Conservation (phyloP, 1,139 yeast species). For the Pichia sp. region DNA sequence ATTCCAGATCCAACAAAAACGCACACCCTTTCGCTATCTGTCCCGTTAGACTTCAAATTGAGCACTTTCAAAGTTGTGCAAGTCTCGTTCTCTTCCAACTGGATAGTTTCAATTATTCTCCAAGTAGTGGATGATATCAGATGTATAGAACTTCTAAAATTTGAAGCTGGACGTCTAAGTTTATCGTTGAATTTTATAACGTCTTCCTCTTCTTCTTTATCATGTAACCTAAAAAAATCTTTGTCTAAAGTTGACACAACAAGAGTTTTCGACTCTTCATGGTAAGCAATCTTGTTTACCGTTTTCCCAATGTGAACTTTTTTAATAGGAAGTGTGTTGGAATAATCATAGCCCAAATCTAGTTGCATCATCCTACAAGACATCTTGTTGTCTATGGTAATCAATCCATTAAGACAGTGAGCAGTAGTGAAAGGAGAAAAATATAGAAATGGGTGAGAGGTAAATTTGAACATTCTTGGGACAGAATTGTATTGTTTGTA, state of each 20-base stretch:
- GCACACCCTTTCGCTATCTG: conserved; percentile 10
- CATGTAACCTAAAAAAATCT: conserved; percentile 58
- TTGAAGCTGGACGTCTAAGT: conserved; percentile 33
- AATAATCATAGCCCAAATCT: conserved; percentile 39
- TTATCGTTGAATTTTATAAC: conserved; percentile 46
- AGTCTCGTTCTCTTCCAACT: conserved; percentile 60
- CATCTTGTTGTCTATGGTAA: conserved; percentile 64
- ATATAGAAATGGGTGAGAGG: conserved; percentile 56
- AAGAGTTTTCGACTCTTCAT: conserved; percentile 59
- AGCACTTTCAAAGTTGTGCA: conserved; percentile 54
- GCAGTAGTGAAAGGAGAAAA: conserved; percentile 43
- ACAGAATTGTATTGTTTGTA: conserved; percentile 56
- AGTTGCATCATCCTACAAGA: conserved; percentile 67
- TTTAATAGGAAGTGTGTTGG: conserved; percentile 58
- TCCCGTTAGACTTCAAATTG: conserved; percentile 31
- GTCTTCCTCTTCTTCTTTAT: conserved; percentile 65
- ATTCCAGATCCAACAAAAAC: conserved; percentile 74
- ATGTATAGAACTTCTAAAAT: conserved; percentile 40
- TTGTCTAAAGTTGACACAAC: conserved; percentile 57
- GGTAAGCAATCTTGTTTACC: conserved; percentile 64
- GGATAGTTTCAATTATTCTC: conserved; percentile 67
- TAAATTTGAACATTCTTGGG: conserved; percentile 63
- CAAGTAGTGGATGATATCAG: conserved; percentile 70
- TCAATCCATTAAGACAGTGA: conserved; percentile 43
- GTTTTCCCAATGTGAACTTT: conserved; percentile 52